phyloP scores from a whole-genome alignment of 2,329 filamentous ascomycete genomes.

The Pseudogymnoascus sp. region DNA sequence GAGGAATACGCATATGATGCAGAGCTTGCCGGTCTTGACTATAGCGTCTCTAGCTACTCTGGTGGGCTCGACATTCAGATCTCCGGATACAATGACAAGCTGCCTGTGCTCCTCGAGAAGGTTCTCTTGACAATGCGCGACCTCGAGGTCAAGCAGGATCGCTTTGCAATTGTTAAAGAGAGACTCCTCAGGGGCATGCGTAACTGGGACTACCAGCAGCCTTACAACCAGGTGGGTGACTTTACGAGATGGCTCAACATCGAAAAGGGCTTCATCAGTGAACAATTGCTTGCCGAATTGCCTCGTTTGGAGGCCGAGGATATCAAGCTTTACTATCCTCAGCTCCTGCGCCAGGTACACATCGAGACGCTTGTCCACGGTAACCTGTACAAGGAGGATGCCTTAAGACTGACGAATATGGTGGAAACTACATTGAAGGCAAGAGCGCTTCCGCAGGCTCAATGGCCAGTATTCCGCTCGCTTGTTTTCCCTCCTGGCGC shows the following conservation, averaged over 20 bases:
- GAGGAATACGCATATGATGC: constrained; percentile 95
- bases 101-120: constrained; percentile 82
- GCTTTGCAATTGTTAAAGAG: constrained; percentile 89
- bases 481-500: constrained; percentile 69
- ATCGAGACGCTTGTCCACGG: constrained; percentile 85
- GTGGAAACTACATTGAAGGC: constrained; percentile 72
- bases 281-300: constrained; percentile 71
- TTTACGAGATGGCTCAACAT: constrained; percentile 73
- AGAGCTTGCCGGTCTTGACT: constrained; percentile 81
- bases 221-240: constrained; percentile 79
- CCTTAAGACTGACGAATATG: constrained; percentile 73
- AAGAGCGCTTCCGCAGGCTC: constrained; percentile 60
- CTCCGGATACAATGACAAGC: constrained; percentile 93
- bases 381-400: constrained; percentile 91
- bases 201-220: constrained; percentile 82
- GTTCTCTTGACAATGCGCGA: constrained; percentile 78
- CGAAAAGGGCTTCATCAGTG: constrained; percentile 69
- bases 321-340: constrained; percentile 67
- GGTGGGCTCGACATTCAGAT: constrained; percentile 71
- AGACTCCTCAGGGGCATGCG: constrained; percentile 65
- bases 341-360: constrained; percentile 73
- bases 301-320: constrained; percentile 65
- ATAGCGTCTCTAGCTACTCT: constrained; percentile 64
- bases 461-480: constrained; percentile 73
- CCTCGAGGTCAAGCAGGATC: constrained; percentile 72